Evolutionary conservation across 1,284 basidiomycete genomes (phyloP).

Genomic region (Ustilago tritici): DNA sequence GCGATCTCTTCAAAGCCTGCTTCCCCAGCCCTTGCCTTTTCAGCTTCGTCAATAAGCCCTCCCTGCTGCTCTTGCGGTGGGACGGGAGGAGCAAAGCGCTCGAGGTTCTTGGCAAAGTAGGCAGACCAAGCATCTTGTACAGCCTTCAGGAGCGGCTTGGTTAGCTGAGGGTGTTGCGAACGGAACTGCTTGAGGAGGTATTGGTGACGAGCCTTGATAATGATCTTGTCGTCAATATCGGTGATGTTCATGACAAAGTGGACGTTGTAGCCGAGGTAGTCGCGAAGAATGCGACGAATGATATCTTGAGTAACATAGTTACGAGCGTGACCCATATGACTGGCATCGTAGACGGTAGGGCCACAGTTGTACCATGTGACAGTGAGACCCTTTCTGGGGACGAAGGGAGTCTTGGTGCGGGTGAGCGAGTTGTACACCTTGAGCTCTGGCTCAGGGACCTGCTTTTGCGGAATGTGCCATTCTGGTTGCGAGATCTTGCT

Average conservation of each 20-base stretch:
- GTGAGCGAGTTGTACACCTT: constrained; percentile 96
- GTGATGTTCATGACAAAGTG: constrained; percentile 99
- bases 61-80: constrained; percentile 57
- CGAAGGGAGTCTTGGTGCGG: constrained; percentile 81
- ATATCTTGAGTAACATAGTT: constrained; percentile 99
- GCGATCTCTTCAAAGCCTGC: constrained; percentile 64
- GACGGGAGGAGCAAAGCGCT: constrained; percentile 60
- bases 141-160: constrained; percentile 47
- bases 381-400: constrained; percentile 82
- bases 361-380: constrained; percentile 99
- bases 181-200: constrained; percentile 74
- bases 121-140: constrained; percentile 62
- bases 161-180: constrained; percentile 52
- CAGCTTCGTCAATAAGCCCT: constrained; percentile 40
- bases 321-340: constrained; percentile 98
- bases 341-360: constrained; percentile 98
- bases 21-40: constrained; percentile 56
- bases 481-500: constrained; percentile 42
- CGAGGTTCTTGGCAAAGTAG: constrained; percentile 62
- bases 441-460: constrained; percentile 72
- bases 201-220: constrained; percentile 65
- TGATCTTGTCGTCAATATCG: constrained; percentile 98
- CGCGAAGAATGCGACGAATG: constrained; percentile 88
- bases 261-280: constrained; percentile 97
- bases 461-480: constrained; percentile 44